These are phyloP conservation scores for Tolypocladium amazonense DNA, from an alignment of 2,329 filamentous ascomycete species.

Conservation along the genomic window DNA sequence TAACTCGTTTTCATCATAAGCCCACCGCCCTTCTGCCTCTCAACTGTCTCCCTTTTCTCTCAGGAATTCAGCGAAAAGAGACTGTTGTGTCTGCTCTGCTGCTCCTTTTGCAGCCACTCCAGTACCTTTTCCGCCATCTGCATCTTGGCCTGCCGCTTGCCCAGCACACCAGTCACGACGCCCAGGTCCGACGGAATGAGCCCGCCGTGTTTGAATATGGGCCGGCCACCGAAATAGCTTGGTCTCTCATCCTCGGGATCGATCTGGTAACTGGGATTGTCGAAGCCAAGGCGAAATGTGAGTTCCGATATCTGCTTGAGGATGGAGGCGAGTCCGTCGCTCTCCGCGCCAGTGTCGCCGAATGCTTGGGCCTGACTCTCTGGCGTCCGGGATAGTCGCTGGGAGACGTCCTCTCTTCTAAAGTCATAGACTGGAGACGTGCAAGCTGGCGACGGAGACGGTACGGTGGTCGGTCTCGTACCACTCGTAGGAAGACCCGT, in stretches of 20 bases:
- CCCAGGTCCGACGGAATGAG: conserved; percentile 21
- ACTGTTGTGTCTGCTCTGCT: conserved; percentile 3
- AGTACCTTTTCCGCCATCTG: conserved; percentile 29
- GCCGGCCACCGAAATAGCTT: conserved; percentile 24
- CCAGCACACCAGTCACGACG: conserved; percentile 19
- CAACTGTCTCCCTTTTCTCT: background rate
- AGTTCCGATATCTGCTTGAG: conserved; percentile 20
- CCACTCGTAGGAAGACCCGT: background rate
- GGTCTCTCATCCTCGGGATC: conserved; percentile 6
- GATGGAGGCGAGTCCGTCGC: conserved; percentile 1
- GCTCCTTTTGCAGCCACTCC: conserved; percentile 19
- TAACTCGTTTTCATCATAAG: background rate
- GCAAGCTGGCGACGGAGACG: background rate
- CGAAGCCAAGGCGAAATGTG: conserved; percentile 20
- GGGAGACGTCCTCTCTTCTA: conserved; percentile 2
- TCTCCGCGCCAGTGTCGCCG: background rate
- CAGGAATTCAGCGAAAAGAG: background rate
- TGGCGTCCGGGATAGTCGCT: background rate
- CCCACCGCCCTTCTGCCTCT: background rate
- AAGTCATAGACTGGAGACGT: background rate
- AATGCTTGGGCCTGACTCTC: background rate
- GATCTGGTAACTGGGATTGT: conserved; percentile 22
- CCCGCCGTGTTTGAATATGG: conserved; percentile 20
- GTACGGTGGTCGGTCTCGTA: background rate
- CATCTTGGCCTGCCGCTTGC: conserved; percentile 24